Base-by-base conservation (phyloP, 208 protist genomes). In the Trypanosoma theileri region DNA sequence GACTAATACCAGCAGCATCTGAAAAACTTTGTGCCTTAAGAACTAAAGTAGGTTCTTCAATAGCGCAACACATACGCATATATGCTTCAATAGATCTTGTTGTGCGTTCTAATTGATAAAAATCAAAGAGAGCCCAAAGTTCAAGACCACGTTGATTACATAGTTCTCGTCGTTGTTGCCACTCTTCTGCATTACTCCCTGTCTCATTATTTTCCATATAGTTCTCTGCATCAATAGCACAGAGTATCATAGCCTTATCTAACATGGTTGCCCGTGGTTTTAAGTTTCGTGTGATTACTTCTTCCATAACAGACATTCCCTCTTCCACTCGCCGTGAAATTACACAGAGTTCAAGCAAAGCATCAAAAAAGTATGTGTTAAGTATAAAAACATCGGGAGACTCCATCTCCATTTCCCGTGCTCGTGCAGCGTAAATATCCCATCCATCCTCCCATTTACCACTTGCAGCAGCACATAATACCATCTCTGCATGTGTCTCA, bases 401-500 rank as follows among this genome's bases (percentile, higher is more conserved):
- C 8, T 73, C 72, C 17, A 4, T 78, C 79, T 92, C 91, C 57
- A 92, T 28, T 75, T 96, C 91, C 11, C 79, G 74, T 3, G 92
- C 92, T 19, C 92, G 82, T 51, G 80, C 65, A 22, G 77, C 65
- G 53, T 94, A 95, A 11, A 91, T 75, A 14, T 75, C 56, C 82
- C 85, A 97, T 17, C 92, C 92, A 66, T 92, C 88, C 55, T 90
- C 72, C 86, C 89, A 97, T 51, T 86, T 80, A 22, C 74, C 59
- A 63, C 81, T 85, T 31, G 83, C 81, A 0, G 92, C 89, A 45
- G 88, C 93, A 82, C 92, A 97, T 4, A 89, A 83, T 35, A 97
- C 89, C 92, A 97, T 97, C 79, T 93, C 92, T 51, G 88, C 88
- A 60, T 97, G 92, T 56, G 92, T 84, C 66, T 84, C 85, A 6